A percentile compares a stretch with the other conserved stretches of the same genome.
phyloP scores from a whole-genome alignment of 306 rosid genomes.

The Prunus campanulata region DNA sequence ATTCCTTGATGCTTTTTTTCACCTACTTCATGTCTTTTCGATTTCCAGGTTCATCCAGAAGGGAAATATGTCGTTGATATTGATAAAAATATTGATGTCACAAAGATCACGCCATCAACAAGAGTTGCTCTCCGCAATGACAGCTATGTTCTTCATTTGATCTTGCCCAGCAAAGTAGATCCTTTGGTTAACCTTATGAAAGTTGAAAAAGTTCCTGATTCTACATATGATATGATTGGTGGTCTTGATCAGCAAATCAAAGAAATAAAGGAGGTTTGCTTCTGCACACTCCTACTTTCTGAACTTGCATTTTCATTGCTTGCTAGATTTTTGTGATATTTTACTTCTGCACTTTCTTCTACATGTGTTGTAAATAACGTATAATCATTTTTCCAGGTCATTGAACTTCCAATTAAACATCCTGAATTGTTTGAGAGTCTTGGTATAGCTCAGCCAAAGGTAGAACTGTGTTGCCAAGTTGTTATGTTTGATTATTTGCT shows the following conservation, averaged over 20 bases:
- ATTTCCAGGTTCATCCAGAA: conserved; percentile 87
- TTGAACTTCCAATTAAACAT: conserved; percentile 96
- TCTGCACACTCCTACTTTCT: conserved; percentile 15
- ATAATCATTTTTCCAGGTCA: conserved; percentile 53
- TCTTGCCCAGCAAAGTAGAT: conserved; percentile 99
- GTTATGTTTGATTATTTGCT: neutral
- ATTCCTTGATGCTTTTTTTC: neutral
- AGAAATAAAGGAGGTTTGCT: conserved; percentile 86
- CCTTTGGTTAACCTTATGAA: conserved; percentile 97
- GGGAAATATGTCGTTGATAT: conserved; percentile 98
- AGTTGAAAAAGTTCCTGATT: conserved; percentile 99
- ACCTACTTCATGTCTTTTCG: neutral
- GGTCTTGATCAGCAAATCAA: conserved; percentile 99
- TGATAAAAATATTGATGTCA: conserved; percentile 88
- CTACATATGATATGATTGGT: conserved; percentile 99
- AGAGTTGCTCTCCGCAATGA: conserved; percentile 98
- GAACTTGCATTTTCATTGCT: conserved; percentile 1
- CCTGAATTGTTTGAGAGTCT: conserved; percentile 99
- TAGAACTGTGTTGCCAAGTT: conserved; percentile 21
- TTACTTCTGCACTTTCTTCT: conserved; percentile 14
- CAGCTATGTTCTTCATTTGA: conserved; percentile 93
- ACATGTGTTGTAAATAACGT: conserved; percentile 5
- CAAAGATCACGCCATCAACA: conserved; percentile 95
- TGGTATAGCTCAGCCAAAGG: conserved; percentile 99
- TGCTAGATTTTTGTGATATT: neutral